phyloP scores from a whole-genome alignment of 208 protist species.

The Sergeia podlipaevii region DNA sequence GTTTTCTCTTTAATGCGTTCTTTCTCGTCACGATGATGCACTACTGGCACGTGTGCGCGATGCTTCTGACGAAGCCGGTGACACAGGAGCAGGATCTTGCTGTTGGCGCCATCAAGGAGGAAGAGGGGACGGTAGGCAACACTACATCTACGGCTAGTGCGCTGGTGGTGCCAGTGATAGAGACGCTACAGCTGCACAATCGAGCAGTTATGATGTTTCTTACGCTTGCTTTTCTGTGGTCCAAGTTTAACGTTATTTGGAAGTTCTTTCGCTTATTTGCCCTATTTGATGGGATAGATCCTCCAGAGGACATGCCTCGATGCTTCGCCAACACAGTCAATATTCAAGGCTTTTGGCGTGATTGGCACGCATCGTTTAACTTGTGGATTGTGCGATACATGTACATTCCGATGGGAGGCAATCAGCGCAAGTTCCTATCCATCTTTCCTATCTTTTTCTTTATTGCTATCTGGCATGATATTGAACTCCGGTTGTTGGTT shows the following conservation, averaged over 20 bases:
- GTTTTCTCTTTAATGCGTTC: constrained; percentile 20
- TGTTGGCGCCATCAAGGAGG: constrained; percentile 1
- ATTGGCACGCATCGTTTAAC: constrained; percentile 93
- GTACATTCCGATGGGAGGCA: constrained; percentile 90
- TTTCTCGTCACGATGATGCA: constrained; percentile 38
- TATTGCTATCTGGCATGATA: constrained; percentile 91
- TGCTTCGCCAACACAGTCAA: constrained; percentile 87
- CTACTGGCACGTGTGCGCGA: constrained; percentile 47
- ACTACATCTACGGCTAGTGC: background rate
- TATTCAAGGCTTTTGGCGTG: constrained; percentile 89
- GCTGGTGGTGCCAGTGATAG: too few relatives aligned
- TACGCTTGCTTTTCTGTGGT: constrained; percentile 82
- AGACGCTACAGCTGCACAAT: background rate
- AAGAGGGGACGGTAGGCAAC: too few relatives aligned
- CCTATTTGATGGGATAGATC: constrained; percentile 80
- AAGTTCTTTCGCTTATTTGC: constrained; percentile 83
- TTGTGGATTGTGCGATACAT: constrained; percentile 93
- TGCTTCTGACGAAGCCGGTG: constrained; percentile 18
- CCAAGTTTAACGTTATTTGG: constrained; percentile 92
- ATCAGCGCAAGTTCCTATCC: constrained; percentile 30
- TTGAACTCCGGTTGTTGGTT: constrained; percentile 61
- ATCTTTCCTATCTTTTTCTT: constrained; percentile 92
- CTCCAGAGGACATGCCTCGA: constrained; percentile 88
- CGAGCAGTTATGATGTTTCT: constrained; percentile 33
- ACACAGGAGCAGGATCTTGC: constrained; percentile 3